Percentiles rank a stretch among this genome's conserved stretches.
phyloP scores from a whole-genome alignment of 768 basidiomycete genomes.

The Pleurotus pulmonarius region DNA sequence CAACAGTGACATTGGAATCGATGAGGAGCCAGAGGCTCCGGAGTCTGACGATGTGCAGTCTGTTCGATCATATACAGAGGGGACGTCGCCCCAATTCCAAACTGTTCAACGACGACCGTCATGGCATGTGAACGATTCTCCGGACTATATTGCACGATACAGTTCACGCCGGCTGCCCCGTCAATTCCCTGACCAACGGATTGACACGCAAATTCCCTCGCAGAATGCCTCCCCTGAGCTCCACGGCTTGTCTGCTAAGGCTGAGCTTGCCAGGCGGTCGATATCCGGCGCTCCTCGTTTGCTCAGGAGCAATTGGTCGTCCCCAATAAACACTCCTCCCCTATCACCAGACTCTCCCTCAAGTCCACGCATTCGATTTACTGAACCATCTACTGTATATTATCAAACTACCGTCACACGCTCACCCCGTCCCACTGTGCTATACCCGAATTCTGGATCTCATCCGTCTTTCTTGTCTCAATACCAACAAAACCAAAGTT shows the following conservation, averaged over 20 bases:
- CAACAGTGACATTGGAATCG: slow-evolving; percentile 62
- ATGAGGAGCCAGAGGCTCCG: slow-evolving; percentile 63
- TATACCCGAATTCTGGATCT: slow-evolving; percentile 44
- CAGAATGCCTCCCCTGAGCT: slow-evolving; percentile 18
- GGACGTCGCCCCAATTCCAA: slow-evolving; percentile 19
- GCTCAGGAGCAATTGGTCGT: slow-evolving; percentile 33
- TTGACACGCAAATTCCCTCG: slow-evolving; percentile 18
- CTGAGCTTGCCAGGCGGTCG: slow-evolving; percentile 38
- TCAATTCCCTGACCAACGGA: slow-evolving; percentile 18
- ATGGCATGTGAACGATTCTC: slow-evolving; percentile 31
- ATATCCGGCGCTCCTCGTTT: slow-evolving; percentile 40
- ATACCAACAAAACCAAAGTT: slow-evolving; percentile 32
- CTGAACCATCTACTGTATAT: slow-evolving; percentile 59
- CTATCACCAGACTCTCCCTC: slow-evolving; percentile 47
- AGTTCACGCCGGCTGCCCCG: slow-evolving; percentile 10
- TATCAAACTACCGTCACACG: slow-evolving; percentile 57
- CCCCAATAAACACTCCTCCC: slow-evolving; percentile 35
- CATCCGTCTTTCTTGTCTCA: slow-evolving; percentile 38
- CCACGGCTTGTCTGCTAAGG: slow-evolving; percentile 25
- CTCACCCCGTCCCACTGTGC: slow-evolving; percentile 39
- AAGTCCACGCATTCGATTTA: slow-evolving; percentile 24
- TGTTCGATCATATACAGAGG: slow-evolving; percentile 62
- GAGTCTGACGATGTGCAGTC: slow-evolving; percentile 72
- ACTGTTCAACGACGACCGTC: slow-evolving; percentile 42
- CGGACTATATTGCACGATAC: slow-evolving; percentile 10